phyloP scores from a whole-genome alignment of 257 asterid species.

The Perilla frutescens region DNA sequence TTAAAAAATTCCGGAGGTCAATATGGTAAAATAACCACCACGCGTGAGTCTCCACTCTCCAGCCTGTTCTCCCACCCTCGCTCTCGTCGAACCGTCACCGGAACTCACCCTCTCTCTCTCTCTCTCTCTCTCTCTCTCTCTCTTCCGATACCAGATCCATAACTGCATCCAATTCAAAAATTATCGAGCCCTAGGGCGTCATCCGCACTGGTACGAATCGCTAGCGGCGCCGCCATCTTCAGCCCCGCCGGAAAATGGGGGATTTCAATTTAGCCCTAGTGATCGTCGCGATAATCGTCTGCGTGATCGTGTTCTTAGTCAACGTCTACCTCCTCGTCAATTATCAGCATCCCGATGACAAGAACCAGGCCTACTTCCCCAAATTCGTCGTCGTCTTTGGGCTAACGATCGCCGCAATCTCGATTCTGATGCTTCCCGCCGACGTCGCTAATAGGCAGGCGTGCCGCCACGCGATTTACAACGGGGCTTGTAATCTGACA shows the following conservation, averaged over 20 bases:
- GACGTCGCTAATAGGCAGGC: constrained; percentile 98
- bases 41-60: constrained; percentile 34
- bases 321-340: constrained; percentile 86
- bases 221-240: constrained; percentile 38
- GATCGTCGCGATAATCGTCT: constrained; percentile 85
- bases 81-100: constrained; percentile 43
- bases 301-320: constrained; percentile 82
- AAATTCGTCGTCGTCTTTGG: constrained; percentile 96
- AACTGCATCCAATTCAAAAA: constrained; percentile 21
- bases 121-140: constrained; percentile 11
- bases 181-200: not conserved
- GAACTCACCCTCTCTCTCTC: constrained; percentile 34
- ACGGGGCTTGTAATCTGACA: constrained; percentile 93
- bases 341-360: constrained; percentile 97
- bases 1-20: constrained; percentile 32
- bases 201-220: constrained; percentile 43
- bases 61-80: constrained; percentile 16
- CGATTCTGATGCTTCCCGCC: constrained; percentile 96
- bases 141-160: constrained; percentile 32
- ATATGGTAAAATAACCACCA: constrained; percentile 30
- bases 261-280: constrained; percentile 96
- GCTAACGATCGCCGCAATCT: constrained; percentile 91
- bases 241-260: constrained; percentile 66
- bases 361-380: constrained; percentile 97
- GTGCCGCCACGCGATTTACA: constrained; percentile 89